Conservation (phyloP, 257 asterid species). For the Eucommia ulmoides region DNA sequence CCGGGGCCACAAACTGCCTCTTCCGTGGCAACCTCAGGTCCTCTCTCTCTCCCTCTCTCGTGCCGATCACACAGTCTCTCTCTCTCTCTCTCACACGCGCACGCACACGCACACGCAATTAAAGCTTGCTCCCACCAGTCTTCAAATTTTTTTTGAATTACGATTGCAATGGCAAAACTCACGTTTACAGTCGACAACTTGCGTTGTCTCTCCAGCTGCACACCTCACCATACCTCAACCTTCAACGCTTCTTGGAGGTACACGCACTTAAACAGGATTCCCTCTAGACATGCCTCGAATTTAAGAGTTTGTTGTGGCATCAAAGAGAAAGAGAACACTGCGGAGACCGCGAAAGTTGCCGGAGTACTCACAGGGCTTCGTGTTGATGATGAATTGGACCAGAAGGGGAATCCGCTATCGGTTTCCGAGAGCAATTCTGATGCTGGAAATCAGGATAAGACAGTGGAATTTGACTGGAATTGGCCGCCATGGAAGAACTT, state of each 20-base stretch:
- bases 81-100: not conserved
- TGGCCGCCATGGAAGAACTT: conserved; percentile 93
- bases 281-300: conserved; percentile 23
- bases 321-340: conserved; percentile 41
- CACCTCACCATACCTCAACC: conserved; percentile 25
- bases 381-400: conserved; percentile 34
- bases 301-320: conserved; percentile 54
- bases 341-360: conserved; percentile 15
- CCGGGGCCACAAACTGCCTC: not conserved
- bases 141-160: not conserved
- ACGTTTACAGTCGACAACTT: conserved; percentile 29
- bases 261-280: conserved; percentile 15
- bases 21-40: not conserved
- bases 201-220: conserved; percentile 11
- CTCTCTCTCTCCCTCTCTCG: not conserved
- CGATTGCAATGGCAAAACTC: conserved; percentile 30
- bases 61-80: not conserved
- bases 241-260: conserved; percentile 13
- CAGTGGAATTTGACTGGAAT: conserved; percentile 37
- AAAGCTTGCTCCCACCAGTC: not conserved
- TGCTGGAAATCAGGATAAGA: conserved; percentile 14
- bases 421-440: conserved; percentile 17
- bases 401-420: conserved; percentile 16
- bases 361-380: conserved; percentile 21
- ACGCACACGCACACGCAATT: not conserved